Conservation (phyloP, 306 rosid genomes). For the Fragaria nilgerrensis region DNA sequence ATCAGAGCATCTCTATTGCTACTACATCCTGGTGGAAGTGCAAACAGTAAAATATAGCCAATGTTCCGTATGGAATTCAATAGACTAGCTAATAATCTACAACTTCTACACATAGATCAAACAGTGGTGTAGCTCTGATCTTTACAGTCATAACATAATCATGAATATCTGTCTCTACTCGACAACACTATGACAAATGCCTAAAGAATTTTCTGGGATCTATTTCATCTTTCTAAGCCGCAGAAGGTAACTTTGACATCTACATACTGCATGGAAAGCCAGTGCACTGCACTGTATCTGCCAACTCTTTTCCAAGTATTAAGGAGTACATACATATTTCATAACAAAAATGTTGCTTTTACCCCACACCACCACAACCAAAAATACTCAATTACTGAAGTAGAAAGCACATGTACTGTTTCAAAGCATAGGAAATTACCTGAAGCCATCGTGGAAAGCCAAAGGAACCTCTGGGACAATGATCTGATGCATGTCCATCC, state of each 20-base stretch:
- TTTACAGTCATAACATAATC: not conserved
- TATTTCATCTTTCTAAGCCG: slow-evolving; percentile 1
- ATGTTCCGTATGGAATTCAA: not conserved
- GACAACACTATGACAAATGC: not conserved
- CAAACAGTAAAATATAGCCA: not conserved
- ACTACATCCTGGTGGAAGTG: no score
- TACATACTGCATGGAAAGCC: not conserved
- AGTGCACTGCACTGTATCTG: not conserved
- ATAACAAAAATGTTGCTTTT: not conserved
- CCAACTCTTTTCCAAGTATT: not conserved
- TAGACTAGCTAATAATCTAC: not conserved
- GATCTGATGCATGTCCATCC: slow-evolving; percentile 55
- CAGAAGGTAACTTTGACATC: not conserved
- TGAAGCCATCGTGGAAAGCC: slow-evolving; percentile 97
- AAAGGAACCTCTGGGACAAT: slow-evolving; percentile 65
- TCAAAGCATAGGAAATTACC: slow-evolving; percentile 53
- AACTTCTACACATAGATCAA: not conserved
- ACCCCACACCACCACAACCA: not conserved
- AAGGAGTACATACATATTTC: not conserved
- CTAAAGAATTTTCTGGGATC: slow-evolving; percentile 5
- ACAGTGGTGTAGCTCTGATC: not conserved
- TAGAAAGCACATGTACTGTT: not conserved
- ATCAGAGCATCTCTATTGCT: not conserved
- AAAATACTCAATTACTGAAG: not conserved
- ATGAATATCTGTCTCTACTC: not conserved